Evolutionary conservation across 2,329 filamentous ascomycete genomes (phyloP).

Genomic region (Talaromyces sp.): DNA sequence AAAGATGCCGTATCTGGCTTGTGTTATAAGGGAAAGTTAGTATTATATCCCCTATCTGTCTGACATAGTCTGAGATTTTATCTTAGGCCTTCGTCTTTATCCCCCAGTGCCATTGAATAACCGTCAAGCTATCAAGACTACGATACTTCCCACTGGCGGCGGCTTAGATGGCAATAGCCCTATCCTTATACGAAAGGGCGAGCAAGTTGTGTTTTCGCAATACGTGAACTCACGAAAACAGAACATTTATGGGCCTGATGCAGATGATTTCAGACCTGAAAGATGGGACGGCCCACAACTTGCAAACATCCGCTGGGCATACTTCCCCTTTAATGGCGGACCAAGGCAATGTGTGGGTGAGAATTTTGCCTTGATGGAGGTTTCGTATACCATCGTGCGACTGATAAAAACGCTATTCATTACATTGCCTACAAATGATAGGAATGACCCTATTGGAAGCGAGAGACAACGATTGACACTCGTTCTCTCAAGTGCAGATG

Average conservation of each 20-base stretch:
- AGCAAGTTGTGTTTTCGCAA: slow-evolving; percentile 23
- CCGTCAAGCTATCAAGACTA: slow-evolving; percentile 32
- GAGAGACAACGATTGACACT: neutral
- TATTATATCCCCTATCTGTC: neutral
- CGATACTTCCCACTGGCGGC: slow-evolving; percentile 47
- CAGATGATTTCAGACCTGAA: slow-evolving; percentile 24
- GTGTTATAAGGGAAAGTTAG: slow-evolving; percentile 47
- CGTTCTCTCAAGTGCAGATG: neutral
- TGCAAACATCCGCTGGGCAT: slow-evolving; percentile 26
- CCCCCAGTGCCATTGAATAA: slow-evolving; percentile 40
- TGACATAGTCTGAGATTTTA: neutral
- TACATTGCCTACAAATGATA: neutral
- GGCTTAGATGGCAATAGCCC: slow-evolving; percentile 49
- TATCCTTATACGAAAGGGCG: slow-evolving; percentile 28
- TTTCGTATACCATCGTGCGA: slow-evolving; percentile 23
- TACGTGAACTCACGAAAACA: slow-evolving; percentile 44
- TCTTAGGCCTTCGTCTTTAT: slow-evolving; percentile 35
- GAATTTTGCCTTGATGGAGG: slow-evolving; percentile 25
- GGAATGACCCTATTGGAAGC: neutral
- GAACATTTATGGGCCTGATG: slow-evolving; percentile 24
- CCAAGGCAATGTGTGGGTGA: slow-evolving; percentile 28
- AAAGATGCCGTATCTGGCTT: slow-evolving; percentile 48
- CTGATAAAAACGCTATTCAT: slow-evolving; percentile 17
- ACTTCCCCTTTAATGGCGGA: slow-evolving; percentile 30
- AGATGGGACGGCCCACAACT: slow-evolving; percentile 27